Percentiles rank a stretch among this genome's conserved stretches.
phyloP scores from a whole-genome alignment of 495 filamentous ascomycete genomes.

The Neurospora sp. region DNA sequence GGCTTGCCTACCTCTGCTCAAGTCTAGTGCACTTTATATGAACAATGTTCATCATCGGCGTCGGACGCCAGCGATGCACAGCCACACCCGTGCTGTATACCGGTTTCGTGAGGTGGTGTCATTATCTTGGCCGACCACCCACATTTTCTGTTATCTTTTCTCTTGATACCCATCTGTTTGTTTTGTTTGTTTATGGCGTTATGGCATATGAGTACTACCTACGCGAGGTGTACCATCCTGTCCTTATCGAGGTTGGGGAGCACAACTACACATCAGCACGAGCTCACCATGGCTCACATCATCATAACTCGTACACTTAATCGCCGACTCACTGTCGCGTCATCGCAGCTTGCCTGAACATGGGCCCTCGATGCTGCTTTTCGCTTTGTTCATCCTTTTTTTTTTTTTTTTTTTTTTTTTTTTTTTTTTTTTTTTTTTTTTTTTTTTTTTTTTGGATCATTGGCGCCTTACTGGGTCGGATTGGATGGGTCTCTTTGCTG shows the following conservation, averaged over 20 bases:
- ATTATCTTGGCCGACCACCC: not conserved
- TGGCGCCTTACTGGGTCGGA: not conserved
- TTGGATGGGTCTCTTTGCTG: not conserved
- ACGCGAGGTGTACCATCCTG: not conserved
- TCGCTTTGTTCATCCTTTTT: not conserved
- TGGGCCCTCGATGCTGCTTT: not conserved
- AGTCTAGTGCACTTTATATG: slow-evolving; percentile 4
- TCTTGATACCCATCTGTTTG: slow-evolving; percentile 8
- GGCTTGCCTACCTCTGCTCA: slow-evolving; percentile 6
- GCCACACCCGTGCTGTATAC: not conserved
- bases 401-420: not conserved
- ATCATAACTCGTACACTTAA: not conserved
- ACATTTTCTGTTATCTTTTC: not conserved
- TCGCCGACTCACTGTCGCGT: not conserved
- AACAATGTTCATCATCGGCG: not conserved
- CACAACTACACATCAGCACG: not conserved
- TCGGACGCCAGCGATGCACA: not conserved
- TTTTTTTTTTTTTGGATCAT: not conserved
- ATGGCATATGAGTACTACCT: not conserved
- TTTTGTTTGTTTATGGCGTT: slow-evolving; percentile 2
- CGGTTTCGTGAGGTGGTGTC: not conserved
- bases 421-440: not conserved
- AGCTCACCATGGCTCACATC: not conserved
- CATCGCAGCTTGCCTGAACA: not conserved
- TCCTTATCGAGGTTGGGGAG: not conserved